A percentile compares a stretch with the other conserved stretches of the same genome.
These are phyloP conservation scores for Fonsecaea multimorphosa DNA, from an alignment of 2,329 filamentous ascomycete genomes.

Conservation along the genomic window DNA sequence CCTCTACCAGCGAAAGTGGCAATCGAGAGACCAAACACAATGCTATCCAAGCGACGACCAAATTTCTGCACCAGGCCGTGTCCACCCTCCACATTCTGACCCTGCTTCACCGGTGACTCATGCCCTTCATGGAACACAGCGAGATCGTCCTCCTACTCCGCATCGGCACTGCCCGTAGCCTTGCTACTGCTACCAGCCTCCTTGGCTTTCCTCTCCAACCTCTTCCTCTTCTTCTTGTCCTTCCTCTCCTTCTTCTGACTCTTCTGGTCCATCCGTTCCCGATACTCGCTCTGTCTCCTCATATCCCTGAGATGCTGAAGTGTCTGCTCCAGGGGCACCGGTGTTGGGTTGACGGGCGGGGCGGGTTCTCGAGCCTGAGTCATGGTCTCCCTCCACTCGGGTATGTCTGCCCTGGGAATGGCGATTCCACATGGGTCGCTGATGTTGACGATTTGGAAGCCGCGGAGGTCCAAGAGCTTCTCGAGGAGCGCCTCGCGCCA, in stretches of 20 bases:
- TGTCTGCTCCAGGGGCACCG: neutral
- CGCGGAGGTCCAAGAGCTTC: slow-evolving; percentile 9
- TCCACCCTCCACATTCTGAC: too few species aligned
- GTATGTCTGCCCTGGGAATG: neutral
- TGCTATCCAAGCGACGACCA: too few species aligned
- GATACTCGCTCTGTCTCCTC: neutral
- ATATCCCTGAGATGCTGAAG: neutral
- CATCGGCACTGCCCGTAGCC: neutral
- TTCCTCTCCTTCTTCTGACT: neutral
- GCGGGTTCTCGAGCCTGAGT: neutral
- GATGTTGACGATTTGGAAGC: slow-evolving; percentile 3
- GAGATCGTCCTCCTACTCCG: neutral
- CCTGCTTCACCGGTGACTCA: too few species aligned
- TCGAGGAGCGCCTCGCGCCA: slow-evolving; percentile 6
- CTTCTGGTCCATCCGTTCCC: neutral
- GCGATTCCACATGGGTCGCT: neutral
- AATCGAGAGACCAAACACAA: neutral
- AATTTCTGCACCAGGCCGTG: too few species aligned
- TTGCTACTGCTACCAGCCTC: too few species aligned
- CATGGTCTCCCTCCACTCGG: neutral
- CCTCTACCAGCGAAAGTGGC: neutral
- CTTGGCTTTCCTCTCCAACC: neutral
- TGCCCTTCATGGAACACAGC: too few species aligned
- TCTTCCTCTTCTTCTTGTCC: neutral
- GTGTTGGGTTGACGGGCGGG: neutral